Evolutionary conservation across 345 rosid genomes (phyloP).

Genomic region (Populus nigra): DNA sequence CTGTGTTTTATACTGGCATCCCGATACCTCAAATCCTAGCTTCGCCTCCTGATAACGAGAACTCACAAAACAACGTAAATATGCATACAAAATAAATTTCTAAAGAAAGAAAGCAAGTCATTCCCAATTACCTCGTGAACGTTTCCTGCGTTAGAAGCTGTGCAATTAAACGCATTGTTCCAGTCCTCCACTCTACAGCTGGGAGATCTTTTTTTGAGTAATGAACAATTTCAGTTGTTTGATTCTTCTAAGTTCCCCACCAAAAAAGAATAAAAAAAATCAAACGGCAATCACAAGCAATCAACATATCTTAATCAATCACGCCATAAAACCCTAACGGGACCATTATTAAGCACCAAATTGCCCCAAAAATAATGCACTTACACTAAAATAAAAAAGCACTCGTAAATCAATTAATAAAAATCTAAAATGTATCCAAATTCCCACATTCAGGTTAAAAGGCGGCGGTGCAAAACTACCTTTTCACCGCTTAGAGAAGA

Average conservation of each 20-base stretch:
- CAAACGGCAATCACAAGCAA: background rate
- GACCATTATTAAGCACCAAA: background rate
- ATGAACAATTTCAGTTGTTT: constrained; percentile 5
- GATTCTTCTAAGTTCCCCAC: constrained; percentile 16
- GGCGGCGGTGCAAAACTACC: constrained; percentile 24
- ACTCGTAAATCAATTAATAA: background rate
- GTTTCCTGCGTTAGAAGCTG: constrained; percentile 72
- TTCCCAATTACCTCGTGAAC: constrained; percentile 66
- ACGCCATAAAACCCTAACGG: background rate
- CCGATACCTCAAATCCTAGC: background rate
- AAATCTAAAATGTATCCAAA: background rate
- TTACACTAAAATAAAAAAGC: background rate
- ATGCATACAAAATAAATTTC: background rate
- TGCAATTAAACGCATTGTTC: constrained; percentile 64
- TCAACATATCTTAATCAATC: background rate
- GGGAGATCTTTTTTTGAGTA: constrained; percentile 29
- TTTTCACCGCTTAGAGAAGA: constrained; percentile 38
- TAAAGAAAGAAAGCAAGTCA: background rate
- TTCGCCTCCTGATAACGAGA: background rate
- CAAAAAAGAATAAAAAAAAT: constrained; percentile 10
- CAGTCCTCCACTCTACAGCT: constrained; percentile 32
- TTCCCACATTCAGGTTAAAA: background rate
- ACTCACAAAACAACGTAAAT: background rate
- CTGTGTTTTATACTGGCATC: background rate
- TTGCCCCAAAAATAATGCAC: background rate